These are phyloP conservation scores for Solanum ossicruentum DNA, from an alignment of 257 asterid genomes.

Conservation along the genomic window DNA sequence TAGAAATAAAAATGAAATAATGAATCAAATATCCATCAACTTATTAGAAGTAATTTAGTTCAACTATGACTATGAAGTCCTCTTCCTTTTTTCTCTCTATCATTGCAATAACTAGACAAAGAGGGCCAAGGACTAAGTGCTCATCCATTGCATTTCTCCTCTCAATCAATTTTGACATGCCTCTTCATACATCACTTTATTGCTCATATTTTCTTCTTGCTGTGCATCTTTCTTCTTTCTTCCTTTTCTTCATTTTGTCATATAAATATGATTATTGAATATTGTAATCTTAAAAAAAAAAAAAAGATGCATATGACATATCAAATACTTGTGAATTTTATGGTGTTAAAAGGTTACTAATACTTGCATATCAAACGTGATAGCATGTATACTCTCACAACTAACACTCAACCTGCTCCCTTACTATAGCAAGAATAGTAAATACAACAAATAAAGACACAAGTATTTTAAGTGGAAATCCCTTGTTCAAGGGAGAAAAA, in stretches of 20 bases:
- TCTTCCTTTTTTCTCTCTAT: too few relatives aligned
- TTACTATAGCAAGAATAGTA: too few relatives aligned
- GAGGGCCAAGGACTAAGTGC: neutral
- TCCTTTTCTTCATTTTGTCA: neutral
- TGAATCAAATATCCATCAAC: neutral
- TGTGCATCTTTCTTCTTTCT: neutral
- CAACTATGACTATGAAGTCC: neutral
- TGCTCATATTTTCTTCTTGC: neutral
- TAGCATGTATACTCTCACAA: too few relatives aligned
- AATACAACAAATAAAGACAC: too few relatives aligned
- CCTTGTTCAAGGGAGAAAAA: too few relatives aligned
- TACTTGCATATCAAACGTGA: too few relatives aligned
- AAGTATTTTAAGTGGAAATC: too few relatives aligned
- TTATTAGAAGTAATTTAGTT: neutral
- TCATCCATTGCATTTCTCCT: conserved; percentile 28
- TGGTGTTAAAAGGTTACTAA: too few relatives aligned
- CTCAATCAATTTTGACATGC: conserved; percentile 17
- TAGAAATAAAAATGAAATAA: neutral
- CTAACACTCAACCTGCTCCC: too few relatives aligned
- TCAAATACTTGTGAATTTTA: neutral
- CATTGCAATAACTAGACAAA: neutral
- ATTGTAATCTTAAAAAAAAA: neutral
- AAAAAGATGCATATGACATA: neutral
- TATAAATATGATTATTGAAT: neutral
- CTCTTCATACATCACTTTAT: conserved; percentile 13